Percentiles rank a stretch among this genome's conserved stretches.
Evolutionary conservation across 1,139 yeast species (phyloP).

Genomic region (Candida glucosophila): DNA sequence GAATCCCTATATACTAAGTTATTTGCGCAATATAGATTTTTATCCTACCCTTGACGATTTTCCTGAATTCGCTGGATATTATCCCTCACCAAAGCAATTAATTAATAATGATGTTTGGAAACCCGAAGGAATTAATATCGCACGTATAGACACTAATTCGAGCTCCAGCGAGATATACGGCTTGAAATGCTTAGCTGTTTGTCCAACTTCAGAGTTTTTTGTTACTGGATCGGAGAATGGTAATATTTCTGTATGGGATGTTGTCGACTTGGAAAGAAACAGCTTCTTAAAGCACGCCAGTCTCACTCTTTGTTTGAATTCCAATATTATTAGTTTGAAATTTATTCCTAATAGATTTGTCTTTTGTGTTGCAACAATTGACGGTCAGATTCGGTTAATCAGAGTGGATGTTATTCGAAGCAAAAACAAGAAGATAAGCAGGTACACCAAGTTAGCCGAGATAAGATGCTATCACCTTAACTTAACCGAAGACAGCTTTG

Average conservation of each 20-base stretch:
- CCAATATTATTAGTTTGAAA: conserved; percentile 37
- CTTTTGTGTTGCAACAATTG: conserved; percentile 58
- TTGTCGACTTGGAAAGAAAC: conserved; percentile 53
- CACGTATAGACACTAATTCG: conserved; percentile 33
- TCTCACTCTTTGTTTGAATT: conserved; percentile 36
- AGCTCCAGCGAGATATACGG: conserved; percentile 19
- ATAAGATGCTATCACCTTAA: conserved; percentile 35
- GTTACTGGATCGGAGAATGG: conserved; percentile 78
- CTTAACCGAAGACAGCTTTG: conserved; percentile 28
- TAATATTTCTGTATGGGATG: conserved; percentile 69
- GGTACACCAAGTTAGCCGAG: conserved; percentile 26
- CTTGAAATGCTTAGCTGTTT: conserved; percentile 47
- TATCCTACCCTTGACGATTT: conserved; percentile 54
- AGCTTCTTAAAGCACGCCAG: conserved; percentile 51
- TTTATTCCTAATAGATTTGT: conserved; percentile 58
- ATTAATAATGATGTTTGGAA: too few relatives aligned
- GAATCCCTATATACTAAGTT: conserved; percentile 54
- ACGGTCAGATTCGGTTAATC: conserved; percentile 54
- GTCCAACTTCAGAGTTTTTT: conserved; percentile 60
- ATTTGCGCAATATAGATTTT: conserved; percentile 43
- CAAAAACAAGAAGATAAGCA: conserved; percentile 24
- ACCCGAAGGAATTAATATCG: conserved; percentile 46
- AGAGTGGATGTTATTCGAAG: conserved; percentile 42
- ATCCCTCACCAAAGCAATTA: neutral
- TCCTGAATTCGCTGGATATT: conserved; percentile 75